These are phyloP conservation scores for Salvia splendens DNA, from an alignment of 257 asterid genomes.

Conservation along the genomic window DNA sequence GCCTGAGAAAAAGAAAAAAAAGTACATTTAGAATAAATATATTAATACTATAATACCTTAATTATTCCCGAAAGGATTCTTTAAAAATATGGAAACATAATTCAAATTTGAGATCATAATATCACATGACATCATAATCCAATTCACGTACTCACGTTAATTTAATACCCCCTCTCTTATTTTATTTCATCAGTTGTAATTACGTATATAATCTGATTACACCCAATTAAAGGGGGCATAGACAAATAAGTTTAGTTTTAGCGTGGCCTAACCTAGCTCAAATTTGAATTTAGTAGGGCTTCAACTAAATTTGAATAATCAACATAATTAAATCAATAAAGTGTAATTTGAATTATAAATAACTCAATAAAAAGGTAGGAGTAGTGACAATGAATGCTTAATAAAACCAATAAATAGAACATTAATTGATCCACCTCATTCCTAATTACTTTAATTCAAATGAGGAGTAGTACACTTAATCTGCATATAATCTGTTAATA, in stretches of 20 bases:
- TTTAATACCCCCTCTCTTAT: too few species aligned
- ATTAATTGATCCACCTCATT: background rate
- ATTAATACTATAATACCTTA: too few species aligned
- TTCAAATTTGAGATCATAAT: too few species aligned
- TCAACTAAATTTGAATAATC: background rate
- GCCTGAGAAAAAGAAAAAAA: too few species aligned
- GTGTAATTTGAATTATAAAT: background rate
- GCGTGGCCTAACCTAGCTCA: constrained; percentile 1
- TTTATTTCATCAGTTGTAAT: too few species aligned
- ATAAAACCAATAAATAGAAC: constrained; percentile 16
- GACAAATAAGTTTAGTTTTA: background rate
- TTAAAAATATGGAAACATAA: too few species aligned
- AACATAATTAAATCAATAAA: background rate
- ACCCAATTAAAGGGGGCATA: background rate
- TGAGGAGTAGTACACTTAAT: background rate
- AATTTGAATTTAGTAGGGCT: background rate
- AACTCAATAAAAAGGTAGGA: background rate
- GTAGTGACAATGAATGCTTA: constrained; percentile 4
- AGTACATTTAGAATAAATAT: too few species aligned
- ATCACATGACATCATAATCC: too few species aligned
- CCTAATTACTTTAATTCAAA: background rate
- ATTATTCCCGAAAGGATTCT: too few species aligned
- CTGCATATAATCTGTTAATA: too few species aligned
- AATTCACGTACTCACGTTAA: too few species aligned
- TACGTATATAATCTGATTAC: background rate